These are phyloP conservation scores for Calcarisporium arbuscula DNA, from an alignment of 2,329 filamentous ascomycete genomes.

Conservation along the genomic window DNA sequence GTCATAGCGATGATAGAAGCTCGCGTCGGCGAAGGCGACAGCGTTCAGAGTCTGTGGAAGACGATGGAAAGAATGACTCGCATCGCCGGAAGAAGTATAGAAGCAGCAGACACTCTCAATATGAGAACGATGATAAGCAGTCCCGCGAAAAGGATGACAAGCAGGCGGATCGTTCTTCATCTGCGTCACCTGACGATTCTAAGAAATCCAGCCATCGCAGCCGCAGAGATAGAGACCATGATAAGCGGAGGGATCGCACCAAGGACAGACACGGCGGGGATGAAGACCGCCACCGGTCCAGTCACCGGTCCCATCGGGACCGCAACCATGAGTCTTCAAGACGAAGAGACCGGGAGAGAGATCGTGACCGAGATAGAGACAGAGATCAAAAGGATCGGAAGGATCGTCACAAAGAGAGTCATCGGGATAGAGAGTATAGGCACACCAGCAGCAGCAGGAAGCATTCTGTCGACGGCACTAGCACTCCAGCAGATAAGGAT, in stretches of 20 bases:
- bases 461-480: slow-evolving; percentile 17
- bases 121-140: slow-evolving; percentile 41
- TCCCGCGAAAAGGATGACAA: slow-evolving; percentile 32
- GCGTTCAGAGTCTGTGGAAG: slow-evolving; percentile 45
- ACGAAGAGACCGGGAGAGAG: slow-evolving; percentile 30
- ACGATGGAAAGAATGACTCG: slow-evolving; percentile 39
- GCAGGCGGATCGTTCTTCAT: slow-evolving; percentile 53
- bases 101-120: slow-evolving; percentile 32
- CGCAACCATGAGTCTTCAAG: slow-evolving; percentile 27
- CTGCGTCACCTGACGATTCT: slow-evolving; percentile 55
- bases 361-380: slow-evolving; percentile 26
- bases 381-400: slow-evolving; percentile 30
- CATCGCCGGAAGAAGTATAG: slow-evolving; percentile 46
- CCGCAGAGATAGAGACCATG: slow-evolving; percentile 47
- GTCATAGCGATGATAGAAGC: slow-evolving; percentile 41
- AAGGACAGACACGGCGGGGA: slow-evolving; percentile 38
- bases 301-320: slow-evolving; percentile 38
- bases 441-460: slow-evolving; percentile 27
- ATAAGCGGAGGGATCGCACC: slow-evolving; percentile 32
- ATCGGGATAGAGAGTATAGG: slow-evolving; percentile 23
- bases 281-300: slow-evolving; percentile 34
- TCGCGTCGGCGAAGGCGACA: slow-evolving; percentile 46
- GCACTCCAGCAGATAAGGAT: slow-evolving; percentile 28
- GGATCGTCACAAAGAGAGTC: slow-evolving; percentile 26
- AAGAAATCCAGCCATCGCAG: slow-evolving; percentile 54